These are phyloP conservation scores for Nitzschia putrida DNA, from an alignment of 108 stramenopile genomes.

Conservation along the genomic window DNA sequence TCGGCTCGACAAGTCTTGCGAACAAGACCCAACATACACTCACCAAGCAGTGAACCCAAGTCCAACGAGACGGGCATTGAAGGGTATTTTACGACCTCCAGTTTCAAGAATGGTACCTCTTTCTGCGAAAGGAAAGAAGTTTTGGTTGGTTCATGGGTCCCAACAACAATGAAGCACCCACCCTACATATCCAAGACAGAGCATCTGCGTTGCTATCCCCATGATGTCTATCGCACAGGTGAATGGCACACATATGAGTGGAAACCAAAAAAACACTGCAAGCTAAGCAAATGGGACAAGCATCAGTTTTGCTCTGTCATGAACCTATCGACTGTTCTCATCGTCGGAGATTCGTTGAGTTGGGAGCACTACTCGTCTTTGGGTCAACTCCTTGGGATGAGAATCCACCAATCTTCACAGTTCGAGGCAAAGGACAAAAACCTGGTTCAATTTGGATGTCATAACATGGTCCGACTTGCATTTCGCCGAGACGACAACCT, in stretches of 20 bases:
- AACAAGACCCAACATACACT: no score
- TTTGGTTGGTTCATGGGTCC: conserved; percentile 29
- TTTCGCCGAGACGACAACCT: conserved; percentile 41
- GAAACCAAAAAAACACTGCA: conserved; percentile 27
- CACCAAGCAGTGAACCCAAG: no score
- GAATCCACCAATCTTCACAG: conserved; percentile 22
- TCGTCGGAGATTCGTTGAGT: conserved; percentile 53
- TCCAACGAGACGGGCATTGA: no score
- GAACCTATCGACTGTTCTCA: conserved; percentile 30
- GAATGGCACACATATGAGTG: conserved; percentile 37
- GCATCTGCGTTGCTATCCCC: conserved; percentile 39
- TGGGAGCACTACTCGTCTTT: conserved; percentile 52
- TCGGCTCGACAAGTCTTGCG: no score
- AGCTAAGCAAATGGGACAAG: conserved; percentile 28
- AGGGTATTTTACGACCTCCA: no score
- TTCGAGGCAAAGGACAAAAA: conserved; percentile 18
- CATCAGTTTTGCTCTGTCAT: conserved; percentile 38
- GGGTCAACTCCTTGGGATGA: conserved; percentile 34
- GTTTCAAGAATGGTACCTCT: no score
- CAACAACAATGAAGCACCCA: conserved; percentile 4
- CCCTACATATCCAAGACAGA: conserved; percentile 35
- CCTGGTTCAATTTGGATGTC: conserved; percentile 30
- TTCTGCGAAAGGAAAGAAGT: conserved; percentile 34
- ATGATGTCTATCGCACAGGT: conserved; percentile 17
- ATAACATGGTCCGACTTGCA: conserved; percentile 19